Conservation (phyloP, 140 eudicot species). For the Senecio squalidus region DNA sequence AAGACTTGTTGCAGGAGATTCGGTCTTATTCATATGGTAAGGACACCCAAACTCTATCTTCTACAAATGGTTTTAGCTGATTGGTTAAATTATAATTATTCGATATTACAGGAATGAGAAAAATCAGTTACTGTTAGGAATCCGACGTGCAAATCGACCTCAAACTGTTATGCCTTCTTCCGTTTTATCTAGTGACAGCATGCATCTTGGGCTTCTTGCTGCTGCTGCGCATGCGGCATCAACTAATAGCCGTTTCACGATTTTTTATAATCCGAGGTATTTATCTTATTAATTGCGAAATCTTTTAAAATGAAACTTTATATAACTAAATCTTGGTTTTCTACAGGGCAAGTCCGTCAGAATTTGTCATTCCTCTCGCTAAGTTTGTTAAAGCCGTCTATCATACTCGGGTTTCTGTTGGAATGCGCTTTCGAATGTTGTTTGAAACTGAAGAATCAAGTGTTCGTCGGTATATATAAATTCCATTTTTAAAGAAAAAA, state of each 20-base stretch:
- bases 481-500: background rate
- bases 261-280: conserved; percentile 87
- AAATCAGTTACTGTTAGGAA: conserved; percentile 78
- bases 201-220: conserved; percentile 95
- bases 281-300: background rate
- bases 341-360: conserved; percentile 82
- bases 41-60: conserved; percentile 13
- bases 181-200: conserved; percentile 92
- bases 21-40: conserved; percentile 88
- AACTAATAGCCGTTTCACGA: conserved; percentile 87
- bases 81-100: background rate
- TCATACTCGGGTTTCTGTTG: conserved; percentile 84
- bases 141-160: conserved; percentile 82
- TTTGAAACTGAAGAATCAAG: conserved; percentile 94
- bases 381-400: conserved; percentile 76
- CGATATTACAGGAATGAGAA: conserved; percentile 62
- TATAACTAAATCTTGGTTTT: conserved; percentile 1
- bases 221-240: conserved; percentile 97
- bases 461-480: conserved; percentile 68
- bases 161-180: conserved; percentile 95
- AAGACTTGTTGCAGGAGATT: conserved; percentile 91
- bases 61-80: background rate
- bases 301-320: background rate
- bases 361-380: conserved; percentile 80
- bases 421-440: conserved; percentile 91